Percentiles rank a stretch among this genome's conserved stretches.
These are phyloP conservation scores for Podospora comata DNA, from an alignment of 495 filamentous ascomycete genomes.

Conservation along the genomic window DNA sequence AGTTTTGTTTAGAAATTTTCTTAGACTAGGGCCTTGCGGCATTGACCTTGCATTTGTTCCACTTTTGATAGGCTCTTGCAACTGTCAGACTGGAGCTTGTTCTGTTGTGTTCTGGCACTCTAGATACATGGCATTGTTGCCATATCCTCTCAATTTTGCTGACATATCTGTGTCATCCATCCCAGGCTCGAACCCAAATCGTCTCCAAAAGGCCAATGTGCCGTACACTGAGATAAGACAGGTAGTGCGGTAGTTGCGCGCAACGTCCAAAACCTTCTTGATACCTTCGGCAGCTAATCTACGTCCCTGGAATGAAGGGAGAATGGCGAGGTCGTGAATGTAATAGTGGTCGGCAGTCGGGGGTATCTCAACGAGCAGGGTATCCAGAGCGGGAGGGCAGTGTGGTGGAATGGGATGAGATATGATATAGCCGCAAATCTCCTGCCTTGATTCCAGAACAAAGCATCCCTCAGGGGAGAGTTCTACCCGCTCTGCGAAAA, in stretches of 20 bases:
- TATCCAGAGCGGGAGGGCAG: conserved; percentile 35
- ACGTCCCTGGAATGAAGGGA: conserved; percentile 27
- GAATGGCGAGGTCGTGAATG: conserved; percentile 39
- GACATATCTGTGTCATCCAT: conserved; percentile 7
- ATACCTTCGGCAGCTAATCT: conserved; percentile 27
- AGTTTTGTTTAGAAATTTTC: not conserved
- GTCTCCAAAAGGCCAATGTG: conserved; percentile 32
- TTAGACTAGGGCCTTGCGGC: not conserved
- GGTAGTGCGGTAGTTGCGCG: conserved; percentile 24
- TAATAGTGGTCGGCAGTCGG: conserved; percentile 37
- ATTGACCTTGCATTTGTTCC: not conserved
- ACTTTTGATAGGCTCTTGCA: not conserved
- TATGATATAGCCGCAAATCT: conserved; percentile 36
- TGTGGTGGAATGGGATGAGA: conserved; percentile 35
- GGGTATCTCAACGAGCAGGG: conserved; percentile 28
- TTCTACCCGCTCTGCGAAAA: conserved; percentile 32
- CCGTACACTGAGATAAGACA: conserved; percentile 39
- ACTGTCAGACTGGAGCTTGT: not conserved
- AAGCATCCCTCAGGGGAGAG: conserved; percentile 37
- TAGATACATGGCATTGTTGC: not conserved
- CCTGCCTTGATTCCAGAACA: conserved; percentile 20
- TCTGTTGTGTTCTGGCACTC: not conserved
- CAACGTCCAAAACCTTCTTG: conserved; percentile 18
- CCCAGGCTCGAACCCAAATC: conserved; percentile 32
- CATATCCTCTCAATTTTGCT: not conserved